These are phyloP conservation scores for Angomonas ambiguus DNA, from an alignment of 208 protist genomes.

Conservation along the genomic window DNA sequence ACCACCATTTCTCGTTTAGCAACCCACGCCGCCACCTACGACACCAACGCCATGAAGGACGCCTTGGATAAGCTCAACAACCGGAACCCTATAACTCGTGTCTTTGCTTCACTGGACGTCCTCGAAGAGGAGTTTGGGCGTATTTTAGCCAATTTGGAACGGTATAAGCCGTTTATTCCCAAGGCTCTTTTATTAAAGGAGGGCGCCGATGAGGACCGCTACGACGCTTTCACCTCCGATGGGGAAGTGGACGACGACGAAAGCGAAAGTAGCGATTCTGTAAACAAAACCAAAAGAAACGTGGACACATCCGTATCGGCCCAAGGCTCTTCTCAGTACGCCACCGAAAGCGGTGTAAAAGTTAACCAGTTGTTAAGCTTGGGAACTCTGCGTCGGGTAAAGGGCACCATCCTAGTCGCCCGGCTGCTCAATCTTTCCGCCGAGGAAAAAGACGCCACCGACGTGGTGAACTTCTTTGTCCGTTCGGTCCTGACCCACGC, in stretches of 20 bases:
- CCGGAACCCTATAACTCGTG: too few relatives aligned
- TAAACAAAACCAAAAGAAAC: too few relatives aligned
- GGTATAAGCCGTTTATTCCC: constrained; percentile 53
- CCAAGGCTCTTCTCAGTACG: too few relatives aligned
- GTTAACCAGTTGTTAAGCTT: neutral
- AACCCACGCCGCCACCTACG: constrained; percentile 46
- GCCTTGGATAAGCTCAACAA: neutral
- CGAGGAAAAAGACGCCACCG: constrained; percentile 15
- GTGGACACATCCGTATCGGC: too few relatives aligned
- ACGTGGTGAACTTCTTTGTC: constrained; percentile 43
- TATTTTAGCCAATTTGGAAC: constrained; percentile 45
- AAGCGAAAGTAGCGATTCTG: neutral
- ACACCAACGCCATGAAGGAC: constrained; percentile 36
- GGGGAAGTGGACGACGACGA: neutral
- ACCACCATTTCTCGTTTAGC: constrained; percentile 48
- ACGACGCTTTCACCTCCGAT: neutral
- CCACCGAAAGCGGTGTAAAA: too few relatives aligned
- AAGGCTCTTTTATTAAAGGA: constrained; percentile 34
- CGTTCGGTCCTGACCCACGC: constrained; percentile 29
- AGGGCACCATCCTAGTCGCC: constrained; percentile 47
- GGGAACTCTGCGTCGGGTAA: constrained; percentile 15
- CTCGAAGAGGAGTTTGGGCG: constrained; percentile 45
- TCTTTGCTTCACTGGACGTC: constrained; percentile 19
- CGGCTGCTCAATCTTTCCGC: constrained; percentile 20
- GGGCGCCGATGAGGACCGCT: neutral